Conservation (phyloP, 495 filamentous ascomycete species). For the Penicillium subrubescens region DNA sequence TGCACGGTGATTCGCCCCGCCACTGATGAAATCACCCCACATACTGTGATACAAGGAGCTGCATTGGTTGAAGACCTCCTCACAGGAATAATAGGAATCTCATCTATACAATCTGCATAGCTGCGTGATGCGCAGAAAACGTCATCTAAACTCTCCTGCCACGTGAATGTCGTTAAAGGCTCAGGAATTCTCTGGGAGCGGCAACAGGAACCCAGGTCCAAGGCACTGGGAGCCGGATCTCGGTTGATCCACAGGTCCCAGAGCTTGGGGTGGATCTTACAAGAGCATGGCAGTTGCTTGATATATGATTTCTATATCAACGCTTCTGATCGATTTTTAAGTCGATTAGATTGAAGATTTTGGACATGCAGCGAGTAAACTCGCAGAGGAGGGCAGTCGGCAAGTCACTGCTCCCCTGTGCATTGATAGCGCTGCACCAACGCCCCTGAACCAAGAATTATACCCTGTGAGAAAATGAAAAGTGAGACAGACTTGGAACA, state of each 20-base stretch:
- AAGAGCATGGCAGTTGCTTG: constrained; percentile 15
- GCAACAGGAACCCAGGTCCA: constrained; percentile 21
- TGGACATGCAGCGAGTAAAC: background rate
- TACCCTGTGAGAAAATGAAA: background rate
- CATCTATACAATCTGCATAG: background rate
- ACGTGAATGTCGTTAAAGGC: constrained; percentile 22
- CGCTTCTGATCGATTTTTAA: background rate
- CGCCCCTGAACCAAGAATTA: constrained; percentile 6
- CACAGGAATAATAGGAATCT: background rate
- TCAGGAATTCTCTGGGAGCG: constrained; percentile 20
- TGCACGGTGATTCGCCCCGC: background rate
- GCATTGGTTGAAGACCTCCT: background rate
- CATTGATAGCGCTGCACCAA: constrained; percentile 6
- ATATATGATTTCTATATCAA: constrained; percentile 1
- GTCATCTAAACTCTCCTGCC: constrained; percentile 18
- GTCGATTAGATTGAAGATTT: background rate
- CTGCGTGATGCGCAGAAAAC: constrained; percentile 3
- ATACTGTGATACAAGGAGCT: background rate
- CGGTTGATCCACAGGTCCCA: constrained; percentile 33
- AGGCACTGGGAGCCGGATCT: constrained; percentile 29
- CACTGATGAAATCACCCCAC: background rate
- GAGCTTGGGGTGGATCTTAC: constrained; percentile 21
- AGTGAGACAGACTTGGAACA: background rate
- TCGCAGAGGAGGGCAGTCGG: background rate
- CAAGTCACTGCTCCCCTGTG: background rate